phyloP scores from a whole-genome alignment of 2,329 filamentous ascomycete genomes.

The Fusarium pseudocircinatum region DNA sequence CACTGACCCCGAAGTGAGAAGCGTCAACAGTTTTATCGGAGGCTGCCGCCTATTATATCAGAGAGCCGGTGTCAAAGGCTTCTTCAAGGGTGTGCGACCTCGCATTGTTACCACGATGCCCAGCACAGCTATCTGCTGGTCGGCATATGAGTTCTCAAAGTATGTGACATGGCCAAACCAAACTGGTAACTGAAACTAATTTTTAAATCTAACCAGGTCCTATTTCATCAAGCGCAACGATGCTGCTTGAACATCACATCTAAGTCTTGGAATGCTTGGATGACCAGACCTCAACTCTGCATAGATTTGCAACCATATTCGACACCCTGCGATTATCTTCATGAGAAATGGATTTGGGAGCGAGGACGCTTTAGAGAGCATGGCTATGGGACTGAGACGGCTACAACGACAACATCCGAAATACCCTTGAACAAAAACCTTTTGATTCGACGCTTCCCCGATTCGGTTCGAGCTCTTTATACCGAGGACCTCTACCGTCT shows the following conservation, averaged over 20 bases:
- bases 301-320: slow-evolving; percentile 11
- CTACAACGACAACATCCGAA: slow-evolving; percentile 18
- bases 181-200: slow-evolving; percentile 1
- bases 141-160: slow-evolving; percentile 76
- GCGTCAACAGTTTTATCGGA: slow-evolving; percentile 82
- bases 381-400: slow-evolving; percentile 12
- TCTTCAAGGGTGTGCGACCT: slow-evolving; percentile 92
- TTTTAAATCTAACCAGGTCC: slow-evolving; percentile 52
- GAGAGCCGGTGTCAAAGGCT: slow-evolving; percentile 85
- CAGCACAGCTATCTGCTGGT: slow-evolving; percentile 99
- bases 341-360: slow-evolving; percentile 9
- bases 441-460: slow-evolving; percentile 26
- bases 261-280: slow-evolving; percentile 7
- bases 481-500: slow-evolving; percentile 1
- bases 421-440: slow-evolving; percentile 22
- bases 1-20: slow-evolving; percentile 80
- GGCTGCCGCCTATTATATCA: slow-evolving; percentile 84
- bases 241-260: slow-evolving; percentile 42
- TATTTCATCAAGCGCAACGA: slow-evolving; percentile 69
- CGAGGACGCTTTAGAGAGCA: background rate
- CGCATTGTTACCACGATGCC: slow-evolving; percentile 97
- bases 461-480: slow-evolving; percentile 2
- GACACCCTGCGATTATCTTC: slow-evolving; percentile 9
- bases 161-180: slow-evolving; percentile 51
- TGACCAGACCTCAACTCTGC: slow-evolving; percentile 5